Evolutionary conservation across 345 rosid species (phyloP).

Genomic region (Populus deltoides): DNA sequence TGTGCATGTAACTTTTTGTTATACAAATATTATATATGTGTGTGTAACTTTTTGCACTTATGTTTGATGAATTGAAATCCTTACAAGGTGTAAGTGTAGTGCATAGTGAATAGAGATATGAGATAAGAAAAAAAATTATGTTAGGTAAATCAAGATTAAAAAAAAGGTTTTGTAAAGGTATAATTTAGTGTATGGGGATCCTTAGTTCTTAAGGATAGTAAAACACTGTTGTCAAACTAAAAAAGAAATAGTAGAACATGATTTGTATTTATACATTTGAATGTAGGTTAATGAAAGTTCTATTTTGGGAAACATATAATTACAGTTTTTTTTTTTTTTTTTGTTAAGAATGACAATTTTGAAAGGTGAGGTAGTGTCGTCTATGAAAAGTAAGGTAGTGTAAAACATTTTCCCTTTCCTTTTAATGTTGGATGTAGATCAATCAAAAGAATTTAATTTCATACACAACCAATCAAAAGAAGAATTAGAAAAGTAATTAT

Average conservation of each 20-base stretch:
- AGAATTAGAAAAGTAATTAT: background rate
- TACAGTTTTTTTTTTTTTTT: background rate
- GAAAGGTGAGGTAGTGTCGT: background rate
- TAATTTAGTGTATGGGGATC: background rate
- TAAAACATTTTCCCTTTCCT: background rate
- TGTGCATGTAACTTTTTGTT: too few species aligned
- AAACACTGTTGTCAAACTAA: background rate
- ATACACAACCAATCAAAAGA: background rate
- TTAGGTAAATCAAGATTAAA: background rate
- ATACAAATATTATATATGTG: too few species aligned
- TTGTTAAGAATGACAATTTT: background rate
- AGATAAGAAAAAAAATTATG: background rate
- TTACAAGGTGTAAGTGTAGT: background rate
- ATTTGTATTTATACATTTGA: background rate
- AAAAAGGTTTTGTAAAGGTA: background rate
- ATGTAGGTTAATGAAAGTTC: background rate
- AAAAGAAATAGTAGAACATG: background rate
- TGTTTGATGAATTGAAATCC: background rate
- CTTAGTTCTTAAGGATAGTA: background rate
- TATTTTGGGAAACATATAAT: background rate
- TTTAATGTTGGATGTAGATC: background rate
- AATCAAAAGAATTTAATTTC: background rate
- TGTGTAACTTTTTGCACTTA: too few species aligned
- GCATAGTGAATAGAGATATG: background rate
- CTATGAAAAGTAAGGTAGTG: too few species aligned